phyloP scores from a whole-genome alignment of 163 green algal species.

The Volvox carteri region DNA sequence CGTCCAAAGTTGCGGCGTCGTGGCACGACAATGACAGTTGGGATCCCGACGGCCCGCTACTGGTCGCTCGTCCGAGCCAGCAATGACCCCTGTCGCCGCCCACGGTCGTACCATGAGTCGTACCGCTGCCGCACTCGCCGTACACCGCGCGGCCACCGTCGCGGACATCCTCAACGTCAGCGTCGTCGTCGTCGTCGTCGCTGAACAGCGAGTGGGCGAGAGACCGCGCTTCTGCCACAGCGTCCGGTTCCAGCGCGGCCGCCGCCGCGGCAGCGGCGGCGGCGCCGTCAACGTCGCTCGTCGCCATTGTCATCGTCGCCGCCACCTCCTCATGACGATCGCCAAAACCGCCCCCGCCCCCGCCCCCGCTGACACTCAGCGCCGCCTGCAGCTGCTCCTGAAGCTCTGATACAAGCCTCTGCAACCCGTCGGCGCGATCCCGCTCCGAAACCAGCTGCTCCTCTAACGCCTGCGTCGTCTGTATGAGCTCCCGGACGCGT shows the following conservation, averaged over 20 bases:
- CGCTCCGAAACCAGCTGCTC: slow-evolving; percentile 22
- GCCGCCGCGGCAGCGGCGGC: too few relatives aligned
- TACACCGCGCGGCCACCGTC: neutral
- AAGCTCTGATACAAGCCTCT: slow-evolving; percentile 31
- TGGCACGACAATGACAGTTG: neutral
- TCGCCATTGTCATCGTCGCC: neutral
- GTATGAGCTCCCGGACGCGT: slow-evolving; percentile 16
- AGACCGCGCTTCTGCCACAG: slow-evolving; percentile 15
- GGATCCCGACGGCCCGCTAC: neutral
- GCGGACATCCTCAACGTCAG: neutral
- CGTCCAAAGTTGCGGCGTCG: neutral
- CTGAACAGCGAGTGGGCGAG: slow-evolving; percentile 37
- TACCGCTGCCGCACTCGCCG: neutral
- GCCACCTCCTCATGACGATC: neutral
- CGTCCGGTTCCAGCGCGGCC: too few relatives aligned
- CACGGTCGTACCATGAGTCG: neutral
- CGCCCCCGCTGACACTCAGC: neutral
- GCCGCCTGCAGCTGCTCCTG: slow-evolving; percentile 43
- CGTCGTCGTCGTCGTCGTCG: slow-evolving; percentile 34
- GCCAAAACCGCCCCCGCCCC: too few relatives aligned
- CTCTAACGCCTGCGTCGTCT: neutral
- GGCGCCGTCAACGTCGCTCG: neutral
- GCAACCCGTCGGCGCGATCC: slow-evolving; percentile 13
- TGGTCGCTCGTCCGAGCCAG: neutral
- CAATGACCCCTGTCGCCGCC: neutral